Conservation (phyloP, 2,329 filamentous ascomycete species). For the Fusarium haematococcum region DNA sequence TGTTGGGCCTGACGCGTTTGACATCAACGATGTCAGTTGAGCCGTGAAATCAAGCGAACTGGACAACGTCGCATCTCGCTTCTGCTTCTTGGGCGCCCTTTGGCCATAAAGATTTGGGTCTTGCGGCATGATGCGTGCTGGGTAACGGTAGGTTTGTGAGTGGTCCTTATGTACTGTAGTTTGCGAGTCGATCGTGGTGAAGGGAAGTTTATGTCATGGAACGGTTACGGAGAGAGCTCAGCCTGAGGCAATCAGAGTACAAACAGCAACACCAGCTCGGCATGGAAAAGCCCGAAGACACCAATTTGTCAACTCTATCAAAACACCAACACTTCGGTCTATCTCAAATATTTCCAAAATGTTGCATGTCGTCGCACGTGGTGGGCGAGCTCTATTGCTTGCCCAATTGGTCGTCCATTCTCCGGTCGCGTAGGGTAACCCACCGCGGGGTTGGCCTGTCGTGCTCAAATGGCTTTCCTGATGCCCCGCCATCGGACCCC, state of each 20-base stretch:
- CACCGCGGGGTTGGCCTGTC: constrained; percentile 43
- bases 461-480: constrained; percentile 35
- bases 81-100: constrained; percentile 75
- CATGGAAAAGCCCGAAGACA: background rate
- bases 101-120: constrained; percentile 83
- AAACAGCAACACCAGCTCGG: background rate
- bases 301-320: no score
- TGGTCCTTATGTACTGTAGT: background rate
- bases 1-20: constrained; percentile 60
- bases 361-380: background rate
- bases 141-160: background rate
- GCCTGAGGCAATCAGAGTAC: constrained; percentile 42
- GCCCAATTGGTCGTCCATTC: constrained; percentile 29
- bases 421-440: constrained; percentile 39
- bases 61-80: constrained; percentile 77
- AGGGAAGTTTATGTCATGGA: constrained; percentile 5
- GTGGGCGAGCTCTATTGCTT: constrained; percentile 22
- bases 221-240: background rate
- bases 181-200: constrained; percentile 1
- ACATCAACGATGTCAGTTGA: constrained; percentile 85
- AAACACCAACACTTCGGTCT: background rate
- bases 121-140: constrained; percentile 62
- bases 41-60: constrained; percentile 88
- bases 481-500: constrained; percentile 53
- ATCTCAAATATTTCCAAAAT: background rate